Evolutionary conservation across 2,329 filamentous ascomycete species (phyloP).

Genomic region (Dactylella cylindrospora): DNA sequence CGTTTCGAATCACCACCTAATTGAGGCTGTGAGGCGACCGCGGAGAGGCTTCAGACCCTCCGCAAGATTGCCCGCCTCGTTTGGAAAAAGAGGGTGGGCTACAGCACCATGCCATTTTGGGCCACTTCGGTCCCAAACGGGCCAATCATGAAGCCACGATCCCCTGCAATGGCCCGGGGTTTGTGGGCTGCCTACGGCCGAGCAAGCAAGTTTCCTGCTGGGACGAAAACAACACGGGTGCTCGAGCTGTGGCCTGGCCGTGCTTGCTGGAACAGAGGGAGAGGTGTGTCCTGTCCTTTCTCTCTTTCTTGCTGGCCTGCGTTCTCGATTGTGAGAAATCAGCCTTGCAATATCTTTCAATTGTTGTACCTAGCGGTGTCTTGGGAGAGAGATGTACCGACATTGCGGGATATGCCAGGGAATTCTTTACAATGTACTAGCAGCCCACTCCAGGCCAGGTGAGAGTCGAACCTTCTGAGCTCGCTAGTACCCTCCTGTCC

Average conservation of each 20-base stretch:
- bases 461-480: constrained; percentile 13
- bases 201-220: constrained; percentile 44
- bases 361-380: too few relatives aligned
- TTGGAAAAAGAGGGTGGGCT: constrained; percentile 20
- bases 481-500: constrained; percentile 30
- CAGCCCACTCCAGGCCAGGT: constrained; percentile 11
- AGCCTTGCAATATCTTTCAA: too few relatives aligned
- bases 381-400: too few relatives aligned
- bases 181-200: constrained; percentile 34
- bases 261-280: constrained; percentile 3
- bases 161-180: constrained; percentile 26
- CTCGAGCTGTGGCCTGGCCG: constrained; percentile 38
- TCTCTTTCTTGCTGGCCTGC: too few relatives aligned
- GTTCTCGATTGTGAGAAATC: constrained; percentile 20
- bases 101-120: constrained; percentile 30
- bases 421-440: too few relatives aligned
- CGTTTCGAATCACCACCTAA: constrained; percentile 41
- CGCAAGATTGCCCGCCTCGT: constrained; percentile 40
- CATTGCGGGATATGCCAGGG: too few relatives aligned
- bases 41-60: constrained; percentile 21
- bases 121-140: not conserved
- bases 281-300: too few relatives aligned
- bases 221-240: constrained; percentile 5
- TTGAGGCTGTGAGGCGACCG: constrained; percentile 35
- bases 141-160: constrained; percentile 27